Evolutionary conservation across 192 early-diverging fungal species (phyloP).

Genomic region (Allomyces macrogynus): DNA sequence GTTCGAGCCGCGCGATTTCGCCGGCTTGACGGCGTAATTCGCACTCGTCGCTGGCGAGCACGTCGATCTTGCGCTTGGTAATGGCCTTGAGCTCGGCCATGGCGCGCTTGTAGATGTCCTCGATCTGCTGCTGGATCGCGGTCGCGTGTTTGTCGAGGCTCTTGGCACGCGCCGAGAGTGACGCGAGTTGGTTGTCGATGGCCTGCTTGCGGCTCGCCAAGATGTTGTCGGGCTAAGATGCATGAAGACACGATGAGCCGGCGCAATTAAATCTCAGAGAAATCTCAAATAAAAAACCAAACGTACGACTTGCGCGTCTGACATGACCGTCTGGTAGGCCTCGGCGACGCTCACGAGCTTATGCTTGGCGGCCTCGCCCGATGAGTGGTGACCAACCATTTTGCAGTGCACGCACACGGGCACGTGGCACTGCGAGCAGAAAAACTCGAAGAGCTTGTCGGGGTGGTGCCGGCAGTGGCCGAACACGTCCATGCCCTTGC

Average conservation of each 20-base stretch:
- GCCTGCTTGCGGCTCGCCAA: slow-evolving; percentile 20
- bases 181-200: slow-evolving; percentile 28
- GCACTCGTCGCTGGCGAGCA: slow-evolving; percentile 33
- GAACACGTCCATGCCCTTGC: slow-evolving; percentile 34
- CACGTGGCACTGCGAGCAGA: slow-evolving; percentile 38
- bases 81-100: slow-evolving; percentile 19
- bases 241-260: not conserved
- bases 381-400: slow-evolving; percentile 35
- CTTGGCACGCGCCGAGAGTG: slow-evolving; percentile 25
- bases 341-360: slow-evolving; percentile 31
- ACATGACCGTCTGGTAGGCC: slow-evolving; percentile 26
- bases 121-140: slow-evolving; percentile 22
- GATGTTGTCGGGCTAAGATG: slow-evolving; percentile 25
- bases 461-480: slow-evolving; percentile 34
- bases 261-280: no score
- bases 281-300: no score
- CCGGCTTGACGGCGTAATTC: slow-evolving; percentile 28
- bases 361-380: slow-evolving; percentile 33
- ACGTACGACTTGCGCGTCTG: slow-evolving; percentile 26
- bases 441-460: slow-evolving; percentile 34
- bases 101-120: slow-evolving; percentile 29
- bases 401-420: slow-evolving; percentile 42
- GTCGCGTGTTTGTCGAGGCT: slow-evolving; percentile 29
- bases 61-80: slow-evolving; percentile 23
- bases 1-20: slow-evolving; percentile 32